Evolutionary conservation across 495 filamentous ascomycete species (phyloP), one percentile per base, ranked within the genome.

Genomic region (Podospora pseudopauciseta): DNA sequence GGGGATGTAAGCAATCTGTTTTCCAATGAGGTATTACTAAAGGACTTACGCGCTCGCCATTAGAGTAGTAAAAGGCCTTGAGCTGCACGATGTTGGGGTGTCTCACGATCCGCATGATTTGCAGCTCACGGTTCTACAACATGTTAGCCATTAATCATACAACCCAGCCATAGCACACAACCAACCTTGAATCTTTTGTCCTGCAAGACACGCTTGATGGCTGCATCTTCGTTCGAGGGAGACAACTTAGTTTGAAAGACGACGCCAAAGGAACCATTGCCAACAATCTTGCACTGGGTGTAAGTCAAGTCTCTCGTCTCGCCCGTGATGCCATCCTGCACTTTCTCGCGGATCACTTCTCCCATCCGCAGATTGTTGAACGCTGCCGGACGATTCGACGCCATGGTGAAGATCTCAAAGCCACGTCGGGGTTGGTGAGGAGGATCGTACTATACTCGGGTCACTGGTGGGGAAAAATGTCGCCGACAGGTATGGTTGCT

Each of bases 231-330:
- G 68, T 94, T 94, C 71, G 90, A 94, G 18, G 95, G 95, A 69
- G 95, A 93, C 75, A 99, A 88, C 82, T 98, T 99, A 34, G 95
- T 99, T 80, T 99, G 95, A 78, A 99, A 99, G 69, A 99, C 95
- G 23, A 99, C 95, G 68, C 95, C 95, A 77, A 99, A 99, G 16
- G 95, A 98, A 65, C 95, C 95, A 80, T 99, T 99, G 73, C 95
- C 95, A n/a, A 99, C 95, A 70, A 99, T 98, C 83, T 99, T 99
- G 83, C 95, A 99, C 78, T 99, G 95, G 57, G 95, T 98, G 75
- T 99, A 99, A 77, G 95, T 92, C 81, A 99, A 90, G 74, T 99
- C 95, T 78, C 90, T 91, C 68, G 92, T 93, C 76, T 99, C 96
- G 63, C 95, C 95, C 1, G 95, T 98, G 72, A 96, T 83, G 74